Evolutionary conservation across 768 basidiomycete genomes (phyloP).

Genomic region (Mycena rebaudengoi): DNA sequence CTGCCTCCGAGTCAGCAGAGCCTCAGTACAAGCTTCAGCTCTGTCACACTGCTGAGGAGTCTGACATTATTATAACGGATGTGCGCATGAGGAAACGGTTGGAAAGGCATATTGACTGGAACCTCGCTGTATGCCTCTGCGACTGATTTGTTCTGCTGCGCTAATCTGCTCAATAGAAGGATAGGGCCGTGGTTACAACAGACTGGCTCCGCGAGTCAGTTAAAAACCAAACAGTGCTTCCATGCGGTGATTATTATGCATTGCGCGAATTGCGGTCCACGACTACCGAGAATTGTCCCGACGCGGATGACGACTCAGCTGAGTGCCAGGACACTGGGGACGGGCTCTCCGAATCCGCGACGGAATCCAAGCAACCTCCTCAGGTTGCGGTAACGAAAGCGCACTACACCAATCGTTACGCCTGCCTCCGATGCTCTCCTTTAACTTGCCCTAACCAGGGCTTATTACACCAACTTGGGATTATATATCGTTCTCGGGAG

Average conservation of each 20-base stretch:
- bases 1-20: background rate
- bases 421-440: conserved; percentile 71
- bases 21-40: conserved; percentile 48
- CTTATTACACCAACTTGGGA: conserved; percentile 63
- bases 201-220: conserved; percentile 75
- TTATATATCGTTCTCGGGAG: conserved; percentile 65
- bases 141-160: background rate
- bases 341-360: background rate
- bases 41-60: conserved; percentile 51
- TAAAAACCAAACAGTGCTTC: conserved; percentile 48
- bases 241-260: conserved; percentile 66
- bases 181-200: conserved; percentile 74
- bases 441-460: conserved; percentile 75
- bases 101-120: conserved; percentile 74
- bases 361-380: background rate
- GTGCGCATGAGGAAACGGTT: conserved; percentile 73
- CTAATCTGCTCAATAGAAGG: conserved; percentile 50
- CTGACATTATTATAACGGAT: conserved; percentile 73
- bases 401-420: conserved; percentile 55
- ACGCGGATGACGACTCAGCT: conserved; percentile 33
- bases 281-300: conserved; percentile 54
- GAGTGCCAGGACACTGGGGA: background rate
- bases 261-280: conserved; percentile 58
- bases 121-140: conserved; percentile 63
- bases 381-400: conserved; percentile 19